Evolutionary conservation across 1,139 yeast genomes (phyloP).

Genomic region (Meyerozyma athensensis): DNA sequence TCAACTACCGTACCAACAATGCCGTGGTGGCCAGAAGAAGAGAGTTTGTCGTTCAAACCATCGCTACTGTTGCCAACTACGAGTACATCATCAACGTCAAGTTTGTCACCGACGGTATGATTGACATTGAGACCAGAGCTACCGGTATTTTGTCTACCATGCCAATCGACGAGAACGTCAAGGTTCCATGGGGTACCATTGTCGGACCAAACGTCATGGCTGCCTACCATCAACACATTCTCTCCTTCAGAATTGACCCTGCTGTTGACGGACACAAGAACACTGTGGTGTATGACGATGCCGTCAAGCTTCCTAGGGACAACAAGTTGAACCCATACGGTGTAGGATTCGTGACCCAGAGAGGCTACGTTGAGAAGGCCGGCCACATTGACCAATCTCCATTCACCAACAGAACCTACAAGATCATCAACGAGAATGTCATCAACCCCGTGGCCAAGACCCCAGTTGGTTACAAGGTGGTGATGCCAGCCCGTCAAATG

Average conservation of each 20-base stretch:
- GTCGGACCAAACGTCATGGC: conserved; percentile 88
- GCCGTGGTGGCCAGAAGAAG: conserved; percentile 83
- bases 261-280: conserved; percentile 83
- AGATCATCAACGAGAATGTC: conserved; percentile 73
- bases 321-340: conserved; percentile 62
- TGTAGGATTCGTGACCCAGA: conserved; percentile 66
- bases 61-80: conserved; percentile 87
- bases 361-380: conserved; percentile 65
- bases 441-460: conserved; percentile 71
- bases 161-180: conserved; percentile 75
- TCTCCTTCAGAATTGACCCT: conserved; percentile 82
- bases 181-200: conserved; percentile 78
- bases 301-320: conserved; percentile 57
- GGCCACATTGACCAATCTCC: conserved; percentile 74
- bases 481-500: conserved; percentile 75
- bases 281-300: conserved; percentile 73
- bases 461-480: conserved; percentile 81
- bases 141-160: conserved; percentile 82
- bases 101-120: conserved; percentile 79
- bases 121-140: conserved; percentile 81
- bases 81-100: conserved; percentile 77
- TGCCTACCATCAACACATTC: conserved; percentile 83
- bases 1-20: conserved; percentile 71
- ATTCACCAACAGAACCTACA: conserved; percentile 69
- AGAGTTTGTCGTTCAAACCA: conserved; percentile 78